Percentiles rank a stretch among this genome's conserved stretches.
Evolutionary conservation across 331 rosid genomes (phyloP).

Genomic region (Rhamnella rubrinervis): DNA sequence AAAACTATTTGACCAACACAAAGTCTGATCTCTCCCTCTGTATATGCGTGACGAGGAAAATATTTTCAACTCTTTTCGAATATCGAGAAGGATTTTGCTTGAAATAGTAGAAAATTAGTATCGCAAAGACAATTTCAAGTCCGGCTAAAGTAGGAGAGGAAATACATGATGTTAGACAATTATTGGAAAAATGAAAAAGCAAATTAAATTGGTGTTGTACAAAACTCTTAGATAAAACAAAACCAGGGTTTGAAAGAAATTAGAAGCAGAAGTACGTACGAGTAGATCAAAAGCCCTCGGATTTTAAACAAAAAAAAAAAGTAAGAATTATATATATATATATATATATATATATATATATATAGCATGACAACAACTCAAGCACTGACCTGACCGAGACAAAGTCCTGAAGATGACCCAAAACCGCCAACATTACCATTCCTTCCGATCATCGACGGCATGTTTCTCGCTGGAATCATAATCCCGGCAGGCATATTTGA

Average conservation of each 20-base stretch:
- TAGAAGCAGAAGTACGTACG: too few relatives aligned
- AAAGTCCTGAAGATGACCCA: slow-evolving; percentile 57
- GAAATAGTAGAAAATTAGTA: slow-evolving; percentile 25
- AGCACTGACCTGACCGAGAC: slow-evolving; percentile 68
- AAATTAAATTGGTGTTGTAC: too few relatives aligned
- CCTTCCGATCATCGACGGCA: slow-evolving; percentile 55
- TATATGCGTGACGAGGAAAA: neutral
- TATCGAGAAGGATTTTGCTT: slow-evolving; percentile 54
- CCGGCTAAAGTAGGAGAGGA: neutral
- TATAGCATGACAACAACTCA: neutral
- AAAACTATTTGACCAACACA: slow-evolving; percentile 13
- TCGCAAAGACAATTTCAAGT: slow-evolving; percentile 12
- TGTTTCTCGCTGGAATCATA: slow-evolving; percentile 63
- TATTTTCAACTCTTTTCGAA: slow-evolving; percentile 15
- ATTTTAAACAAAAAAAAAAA: too few relatives aligned
- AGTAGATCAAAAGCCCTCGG: too few relatives aligned
- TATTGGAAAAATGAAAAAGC: too few relatives aligned
- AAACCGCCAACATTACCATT: slow-evolving; percentile 52
- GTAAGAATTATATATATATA: too few relatives aligned
- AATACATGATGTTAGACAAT: too few relatives aligned
- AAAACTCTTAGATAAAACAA: too few relatives aligned
- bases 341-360: too few relatives aligned
- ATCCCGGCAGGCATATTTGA: slow-evolving; percentile 70
- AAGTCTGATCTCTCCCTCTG: slow-evolving; percentile 8
- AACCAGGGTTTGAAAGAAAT: too few relatives aligned